Evolutionary conservation across 1,139 yeast genomes (phyloP).

Genomic region (Komagataea norvegica): DNA sequence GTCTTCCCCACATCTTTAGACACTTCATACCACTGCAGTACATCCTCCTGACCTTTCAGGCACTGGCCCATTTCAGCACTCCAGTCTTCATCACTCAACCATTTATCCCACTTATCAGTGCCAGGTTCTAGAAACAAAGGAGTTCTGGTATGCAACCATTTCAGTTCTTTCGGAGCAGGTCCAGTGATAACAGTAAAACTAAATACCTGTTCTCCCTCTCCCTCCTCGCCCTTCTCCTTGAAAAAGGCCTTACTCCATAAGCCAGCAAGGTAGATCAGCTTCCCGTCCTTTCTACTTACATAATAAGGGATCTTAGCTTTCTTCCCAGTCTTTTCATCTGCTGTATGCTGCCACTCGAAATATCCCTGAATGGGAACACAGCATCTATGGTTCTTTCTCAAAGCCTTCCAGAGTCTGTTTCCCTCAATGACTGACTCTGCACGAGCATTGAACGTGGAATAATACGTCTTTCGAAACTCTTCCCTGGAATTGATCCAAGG

Average conservation of each 20-base stretch:
- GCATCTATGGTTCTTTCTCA: slow-evolving; percentile 45
- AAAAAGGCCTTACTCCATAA: slow-evolving; percentile 40
- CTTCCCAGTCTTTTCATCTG: slow-evolving; percentile 26
- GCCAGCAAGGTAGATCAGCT: slow-evolving; percentile 68
- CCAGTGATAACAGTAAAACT: slow-evolving; percentile 75
- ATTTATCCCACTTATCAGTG: slow-evolving; percentile 48
- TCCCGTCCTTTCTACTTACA: slow-evolving; percentile 47
- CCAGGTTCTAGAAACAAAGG: slow-evolving; percentile 66
- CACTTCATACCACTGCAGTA: slow-evolving; percentile 53
- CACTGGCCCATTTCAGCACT: slow-evolving; percentile 33
- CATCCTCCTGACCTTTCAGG: slow-evolving; percentile 37
- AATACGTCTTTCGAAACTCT: slow-evolving; percentile 29
- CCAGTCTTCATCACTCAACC: slow-evolving; percentile 50
- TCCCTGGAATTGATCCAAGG: slow-evolving; percentile 38
- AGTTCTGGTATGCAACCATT: slow-evolving; percentile 74
- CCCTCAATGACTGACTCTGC: slow-evolving; percentile 46
- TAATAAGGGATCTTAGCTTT: slow-evolving; percentile 56
- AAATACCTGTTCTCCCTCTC: slow-evolving; percentile 32
- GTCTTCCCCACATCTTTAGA: slow-evolving; percentile 62
- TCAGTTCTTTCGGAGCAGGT: slow-evolving; percentile 53
- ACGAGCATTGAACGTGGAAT: slow-evolving; percentile 60
- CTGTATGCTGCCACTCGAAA: slow-evolving; percentile 64
- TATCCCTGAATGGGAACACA: slow-evolving; percentile 79
- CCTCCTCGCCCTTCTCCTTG: slow-evolving; percentile 28
- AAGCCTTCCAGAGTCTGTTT: slow-evolving; percentile 47